Evolutionary conservation across 2,329 filamentous ascomycete species (phyloP).

Genomic region (Chrysosphaeria jannelii): DNA sequence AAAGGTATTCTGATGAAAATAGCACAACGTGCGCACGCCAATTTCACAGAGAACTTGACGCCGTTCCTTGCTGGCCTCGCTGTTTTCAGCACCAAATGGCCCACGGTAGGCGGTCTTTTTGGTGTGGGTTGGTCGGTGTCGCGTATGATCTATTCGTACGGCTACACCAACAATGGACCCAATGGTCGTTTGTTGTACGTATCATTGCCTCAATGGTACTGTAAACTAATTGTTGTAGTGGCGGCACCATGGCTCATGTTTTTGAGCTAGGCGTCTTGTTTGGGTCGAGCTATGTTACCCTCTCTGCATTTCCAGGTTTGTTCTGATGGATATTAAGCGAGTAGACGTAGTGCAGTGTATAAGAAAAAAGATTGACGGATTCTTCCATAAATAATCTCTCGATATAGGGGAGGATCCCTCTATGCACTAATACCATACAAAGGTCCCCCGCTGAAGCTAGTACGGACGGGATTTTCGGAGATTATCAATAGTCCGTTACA

Average conservation of each 20-base stretch:
- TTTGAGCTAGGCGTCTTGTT: neutral
- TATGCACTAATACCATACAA: too few species aligned
- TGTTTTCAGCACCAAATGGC: constrained; percentile 24
- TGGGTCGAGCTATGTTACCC: neutral
- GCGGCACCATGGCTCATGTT: too few species aligned
- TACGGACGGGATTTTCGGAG: too few species aligned
- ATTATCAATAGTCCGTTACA: too few species aligned
- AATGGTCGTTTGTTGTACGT: constrained; percentile 13
- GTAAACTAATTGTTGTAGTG: too few species aligned
- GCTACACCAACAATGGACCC: constrained; percentile 19
- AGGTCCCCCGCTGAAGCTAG: too few species aligned
- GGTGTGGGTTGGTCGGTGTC: constrained; percentile 21
- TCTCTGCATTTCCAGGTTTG: neutral
- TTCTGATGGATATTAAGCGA: neutral
- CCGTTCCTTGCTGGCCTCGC: constrained; percentile 20
- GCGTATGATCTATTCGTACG: constrained; percentile 22
- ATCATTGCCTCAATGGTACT: too few species aligned
- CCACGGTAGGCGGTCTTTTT: constrained; percentile 15
- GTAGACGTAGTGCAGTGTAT: too few species aligned
- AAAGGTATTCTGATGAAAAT: neutral
- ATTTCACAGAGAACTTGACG: constrained; percentile 30
- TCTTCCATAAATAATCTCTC: too few species aligned
- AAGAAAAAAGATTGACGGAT: too few species aligned
- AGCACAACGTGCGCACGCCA: constrained; percentile 30
- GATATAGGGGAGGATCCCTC: too few species aligned